Evolutionary conservation across 108 stramenopile genomes (phyloP).

Genomic region (Mediolabrus comicus): DNA sequence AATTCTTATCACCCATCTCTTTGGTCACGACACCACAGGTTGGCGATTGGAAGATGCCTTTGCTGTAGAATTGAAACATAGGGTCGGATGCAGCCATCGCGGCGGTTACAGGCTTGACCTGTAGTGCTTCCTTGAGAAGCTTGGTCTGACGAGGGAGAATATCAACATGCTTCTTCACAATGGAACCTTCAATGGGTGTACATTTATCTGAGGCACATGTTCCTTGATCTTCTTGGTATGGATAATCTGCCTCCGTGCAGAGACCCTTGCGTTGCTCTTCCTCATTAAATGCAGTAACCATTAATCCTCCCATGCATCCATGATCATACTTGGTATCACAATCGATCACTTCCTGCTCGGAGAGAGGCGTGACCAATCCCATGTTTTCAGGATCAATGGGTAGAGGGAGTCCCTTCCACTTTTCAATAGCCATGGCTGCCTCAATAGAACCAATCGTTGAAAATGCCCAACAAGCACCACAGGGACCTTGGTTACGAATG

Average conservation of each 20-base stretch:
- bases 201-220: constrained; percentile 63
- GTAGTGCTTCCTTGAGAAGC: constrained; percentile 70
- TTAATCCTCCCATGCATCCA: constrained; percentile 94
- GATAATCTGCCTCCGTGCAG: constrained; percentile 90
- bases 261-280: constrained; percentile 79
- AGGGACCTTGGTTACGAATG: constrained; percentile 90
- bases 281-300: constrained; percentile 94
- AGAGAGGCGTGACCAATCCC: constrained; percentile 82
- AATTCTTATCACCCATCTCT: constrained; percentile 9
- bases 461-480: constrained; percentile 96
- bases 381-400: constrained; percentile 5
- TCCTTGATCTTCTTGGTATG: constrained; percentile 71
- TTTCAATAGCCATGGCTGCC: constrained; percentile 85
- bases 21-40: constrained; percentile 56
- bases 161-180: constrained; percentile 80
- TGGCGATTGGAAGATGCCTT: constrained; percentile 85
- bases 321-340: constrained; percentile 83
- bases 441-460: constrained; percentile 94
- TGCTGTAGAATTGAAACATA: constrained; percentile 94
- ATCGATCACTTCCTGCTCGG: constrained; percentile 94
- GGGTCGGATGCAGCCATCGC: constrained; percentile 82
- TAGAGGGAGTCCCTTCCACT: constrained; percentile 12
- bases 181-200: constrained; percentile 69
- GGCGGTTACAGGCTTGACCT: constrained; percentile 77
- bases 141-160: constrained; percentile 67